Base-by-base conservation (phyloP, 495 filamentous ascomycete species). In the Rusavskia elegans region DNA sequence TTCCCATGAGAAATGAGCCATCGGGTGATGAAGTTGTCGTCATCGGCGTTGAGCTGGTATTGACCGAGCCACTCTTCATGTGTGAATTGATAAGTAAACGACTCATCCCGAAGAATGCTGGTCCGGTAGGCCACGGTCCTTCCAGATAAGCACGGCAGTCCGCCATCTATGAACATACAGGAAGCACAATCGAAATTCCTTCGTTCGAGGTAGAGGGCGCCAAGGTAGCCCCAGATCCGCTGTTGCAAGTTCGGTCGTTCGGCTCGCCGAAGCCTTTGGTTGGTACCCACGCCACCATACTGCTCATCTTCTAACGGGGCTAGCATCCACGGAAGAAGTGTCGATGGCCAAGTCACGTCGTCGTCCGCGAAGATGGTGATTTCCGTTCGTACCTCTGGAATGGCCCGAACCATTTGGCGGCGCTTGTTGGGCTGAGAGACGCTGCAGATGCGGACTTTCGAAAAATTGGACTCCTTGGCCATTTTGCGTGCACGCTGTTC, bases 141-240 rank as follows among this genome's bases (percentile, higher is more conserved):
- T 42, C 87, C 87, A 30, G 87, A 94, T 70, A 94, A 81, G 67
- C 87, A 92, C 27, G 87, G 87, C 20, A 89, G 78, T 19, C 87
- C 87, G 44, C 87, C 87, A 63, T 94, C 87, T 44, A 92, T 74
- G 63, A 84, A 80, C 54, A 87, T 85, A 32, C 86, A 89, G 10
- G 87, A 85, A 42, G 84, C 86, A 63, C 87, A 89, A 64, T 94
- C 87, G 61, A 90, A 94, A 62, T 90, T 92, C 44, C 87, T 74
- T 38, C 87, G 73, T 60, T 89, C 83, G 45, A 94, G 80, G 61
- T 94, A 94, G 32, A 82, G 71, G 25, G 85, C 84, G 2, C 85
- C 87, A 16, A 94, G 73, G 66, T 82, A 94, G 57, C 82, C 81
- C 77, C 76, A 92, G 49, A 82, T 63, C 17, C 73, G 73, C 50